Evolutionary conservation across 805 yeast genomes (phyloP), one percentile per base, ranked within the genome.

Genomic region (Candida maesae): DNA sequence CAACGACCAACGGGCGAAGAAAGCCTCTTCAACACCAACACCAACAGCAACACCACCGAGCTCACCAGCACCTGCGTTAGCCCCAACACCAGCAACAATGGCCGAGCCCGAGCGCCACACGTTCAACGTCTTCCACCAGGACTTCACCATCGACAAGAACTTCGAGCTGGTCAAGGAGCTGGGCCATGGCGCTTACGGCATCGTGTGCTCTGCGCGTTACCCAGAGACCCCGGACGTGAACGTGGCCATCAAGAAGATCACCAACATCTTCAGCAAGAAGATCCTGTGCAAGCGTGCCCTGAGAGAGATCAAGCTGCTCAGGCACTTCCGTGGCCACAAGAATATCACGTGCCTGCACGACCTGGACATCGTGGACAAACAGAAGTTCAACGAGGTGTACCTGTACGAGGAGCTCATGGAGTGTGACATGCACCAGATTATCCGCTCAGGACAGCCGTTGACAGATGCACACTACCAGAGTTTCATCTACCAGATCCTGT

Each of bases 131-230:
- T 84, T 78, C 66, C 85, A 85, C 58, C 99, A 93, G 65, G 96
- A 88, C 59, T 93, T 93, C 62, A 78, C 90, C 32, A 90, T 93
- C 42, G 98, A 93, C 63, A 79, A 78, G 50, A 70, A 96, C 39
- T 88, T 91, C 61, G 86, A 88, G 58, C 74, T 93, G 52, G 87
- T 88, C 44, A 86, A 90, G 56, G 98, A 93, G 53, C 74, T 93
- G 29, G 99, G 99, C 5, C 97, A 93, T 55, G 99, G 99, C 11
- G 98, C 99, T 1, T 93, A 93, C 58, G 99, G 99, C 31, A 82
- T 91, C 4, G 99, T 93, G 6, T 91, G 97, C 58, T 84, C 95
- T 1, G 99, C 99, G 14, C 78, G 81, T 52, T 90, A 89, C 61
- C 73, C 78, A 4, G 85, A 79, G 40, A 70, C 78, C 1, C 76